Percentiles rank a stretch among this genome's conserved stretches.
Evolutionary conservation across 345 rosid species (phyloP).

Genomic region (Pugionium dolabratum): DNA sequence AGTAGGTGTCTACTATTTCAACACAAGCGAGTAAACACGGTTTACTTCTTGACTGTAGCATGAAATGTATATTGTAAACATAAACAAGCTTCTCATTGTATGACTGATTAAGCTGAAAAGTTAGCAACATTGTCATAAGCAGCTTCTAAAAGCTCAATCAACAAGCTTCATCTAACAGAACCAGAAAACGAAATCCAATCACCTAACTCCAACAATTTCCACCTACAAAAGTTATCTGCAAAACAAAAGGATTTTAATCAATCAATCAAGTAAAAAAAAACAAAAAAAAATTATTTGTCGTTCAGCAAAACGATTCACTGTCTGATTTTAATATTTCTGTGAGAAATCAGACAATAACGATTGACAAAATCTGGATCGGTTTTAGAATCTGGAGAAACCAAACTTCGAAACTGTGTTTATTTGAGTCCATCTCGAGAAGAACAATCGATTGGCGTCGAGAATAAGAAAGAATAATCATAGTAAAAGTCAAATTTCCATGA

Average conservation of each 20-base stretch:
- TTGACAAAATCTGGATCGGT: too few relatives aligned
- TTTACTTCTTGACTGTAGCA: constrained; percentile 67
- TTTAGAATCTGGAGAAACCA: not conserved
- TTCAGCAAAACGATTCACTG: too few relatives aligned
- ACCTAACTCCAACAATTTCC: constrained; percentile 18
- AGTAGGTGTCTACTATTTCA: constrained; percentile 53
- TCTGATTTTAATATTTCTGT: too few relatives aligned
- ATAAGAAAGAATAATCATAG: constrained; percentile 17
- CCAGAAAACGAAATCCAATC: constrained; percentile 14
- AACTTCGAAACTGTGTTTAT: constrained; percentile 1
- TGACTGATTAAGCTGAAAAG: constrained; percentile 47
- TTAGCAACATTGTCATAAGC: constrained; percentile 73
- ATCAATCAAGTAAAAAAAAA: not conserved
- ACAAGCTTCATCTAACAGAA: constrained; percentile 51
- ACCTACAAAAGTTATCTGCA: constrained; percentile 2
- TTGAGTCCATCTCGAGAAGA: constrained; percentile 9
- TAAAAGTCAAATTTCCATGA: too few relatives aligned
- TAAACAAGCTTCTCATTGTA: constrained; percentile 58
- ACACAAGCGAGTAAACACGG: constrained; percentile 46
- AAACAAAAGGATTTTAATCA: not conserved
- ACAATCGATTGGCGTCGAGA: constrained; percentile 15
- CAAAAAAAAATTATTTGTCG: too few relatives aligned
- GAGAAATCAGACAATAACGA: too few relatives aligned
- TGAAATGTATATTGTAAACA: constrained; percentile 49
- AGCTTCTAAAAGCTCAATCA: constrained; percentile 78